Evolutionary conservation across 371 early-diverging fungal genomes (phyloP).

Genomic region (Mortierella sp.): DNA sequence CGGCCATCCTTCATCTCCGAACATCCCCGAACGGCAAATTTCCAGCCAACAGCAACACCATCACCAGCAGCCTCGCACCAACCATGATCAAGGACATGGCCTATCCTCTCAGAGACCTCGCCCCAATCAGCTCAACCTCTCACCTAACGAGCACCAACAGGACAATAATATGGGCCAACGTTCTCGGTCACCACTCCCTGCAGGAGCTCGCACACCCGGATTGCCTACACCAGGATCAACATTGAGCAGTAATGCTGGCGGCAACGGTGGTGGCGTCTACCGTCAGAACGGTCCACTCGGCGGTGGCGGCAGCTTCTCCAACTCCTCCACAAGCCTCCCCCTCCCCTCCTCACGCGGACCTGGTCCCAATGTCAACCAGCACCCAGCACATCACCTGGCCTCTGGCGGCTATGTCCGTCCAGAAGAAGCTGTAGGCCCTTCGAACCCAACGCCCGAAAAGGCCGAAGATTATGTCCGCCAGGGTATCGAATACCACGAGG

Average conservation of each 20-base stretch:
- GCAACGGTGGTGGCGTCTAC: conserved; percentile 16
- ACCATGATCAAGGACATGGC: conserved; percentile 20
- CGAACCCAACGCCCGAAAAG: conserved; percentile 56
- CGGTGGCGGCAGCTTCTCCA: conserved; percentile 16
- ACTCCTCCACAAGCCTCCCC: conserved; percentile 30
- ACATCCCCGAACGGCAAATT: conserved; percentile 25
- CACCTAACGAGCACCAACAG: conserved; percentile 28
- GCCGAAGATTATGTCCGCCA: conserved; percentile 69
- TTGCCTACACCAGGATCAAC: conserved; percentile 27
- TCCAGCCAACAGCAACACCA: conserved; percentile 27
- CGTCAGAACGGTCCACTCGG: conserved; percentile 48
- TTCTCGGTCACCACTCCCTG: conserved; percentile 35
- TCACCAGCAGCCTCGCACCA: conserved; percentile 12
- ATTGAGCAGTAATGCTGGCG: conserved; percentile 13
- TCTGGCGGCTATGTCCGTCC: conserved; percentile 57
- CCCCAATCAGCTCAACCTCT: conserved; percentile 32
- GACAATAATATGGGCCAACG: conserved; percentile 23
- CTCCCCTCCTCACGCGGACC: conserved; percentile 16
- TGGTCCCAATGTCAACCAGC: conserved; percentile 32
- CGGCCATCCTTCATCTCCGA: conserved; percentile 39
- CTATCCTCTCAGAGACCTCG: conserved; percentile 25
- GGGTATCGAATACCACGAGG: conserved; percentile 76
- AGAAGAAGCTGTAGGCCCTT: conserved; percentile 52
- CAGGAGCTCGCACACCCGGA: conserved; percentile 31
- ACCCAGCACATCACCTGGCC: conserved; percentile 48